Evolutionary conservation across 768 basidiomycete genomes (phyloP), one percentile per base, ranked within the genome.

Genomic region (Melanogaster broomeanus): DNA sequence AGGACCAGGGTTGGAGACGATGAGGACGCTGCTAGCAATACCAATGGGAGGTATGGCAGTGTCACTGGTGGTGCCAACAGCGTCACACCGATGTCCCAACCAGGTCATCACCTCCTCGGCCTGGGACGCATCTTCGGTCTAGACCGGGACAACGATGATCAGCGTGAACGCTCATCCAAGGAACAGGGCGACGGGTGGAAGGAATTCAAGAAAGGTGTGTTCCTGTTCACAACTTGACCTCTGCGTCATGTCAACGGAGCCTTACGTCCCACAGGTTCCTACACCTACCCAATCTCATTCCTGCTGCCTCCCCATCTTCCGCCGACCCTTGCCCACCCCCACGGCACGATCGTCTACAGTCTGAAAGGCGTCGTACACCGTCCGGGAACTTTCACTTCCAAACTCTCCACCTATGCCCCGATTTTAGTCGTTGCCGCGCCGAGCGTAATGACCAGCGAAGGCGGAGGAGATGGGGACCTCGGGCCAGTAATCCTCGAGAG

Each of bases 241-340:
- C 47, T 40, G 4, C 33, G 27, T 27, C 9, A 46, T 30, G 34
- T 56, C 19, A 51, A 54, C 47, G 51, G 8, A 47, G 30, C 48
- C 48, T 31, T 49, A n/a, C n/a, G 21, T 33, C 43, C 31, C 37
- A 9, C 56, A 91, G 95, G 95, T 30, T 89, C 86, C 6, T 98
- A 98, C 66, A 93, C 90, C 15, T 98, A 93, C 68, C 96, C 97
- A 2, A 90, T 99, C 59, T 93, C 92, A 6, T 94, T 98, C 66
- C 72, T 87, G 10, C 84, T 99, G 48, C 93, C 95, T 0, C 74
- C 84, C 5, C 75, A 81, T 54, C 78, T 89, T 12, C 95, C 96
- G 4, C 92, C 97, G 1, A 84, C 85, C 0, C 75, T 98, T 55
- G 74, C 77, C 37, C 84, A 85, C 53, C 83, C 86, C 34, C 87